phyloP scores from a whole-genome alignment of 176 grass and related monocot species.

The Canna indica region DNA sequence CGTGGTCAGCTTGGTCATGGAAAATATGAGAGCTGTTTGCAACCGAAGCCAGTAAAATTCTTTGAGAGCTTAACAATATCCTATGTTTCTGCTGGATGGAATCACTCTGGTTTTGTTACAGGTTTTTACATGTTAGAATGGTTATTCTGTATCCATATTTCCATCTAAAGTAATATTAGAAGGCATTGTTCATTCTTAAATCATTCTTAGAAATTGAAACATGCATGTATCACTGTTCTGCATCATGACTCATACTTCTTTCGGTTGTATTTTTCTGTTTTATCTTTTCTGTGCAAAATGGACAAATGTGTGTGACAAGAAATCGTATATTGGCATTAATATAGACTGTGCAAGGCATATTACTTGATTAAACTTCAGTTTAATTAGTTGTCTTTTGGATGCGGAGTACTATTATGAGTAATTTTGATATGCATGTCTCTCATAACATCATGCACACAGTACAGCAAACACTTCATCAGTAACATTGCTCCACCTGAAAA shows the following conservation, averaged over 20 bases:
- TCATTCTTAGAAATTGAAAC: neutral
- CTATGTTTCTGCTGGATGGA: constrained; percentile 84
- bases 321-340: neutral
- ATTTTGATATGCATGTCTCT: too few species aligned
- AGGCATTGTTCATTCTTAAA: neutral
- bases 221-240: neutral
- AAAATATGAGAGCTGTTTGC: constrained; percentile 31
- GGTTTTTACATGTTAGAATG: constrained; percentile 38
- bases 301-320: neutral
- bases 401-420: neutral
- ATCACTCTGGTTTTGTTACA: constrained; percentile 95
- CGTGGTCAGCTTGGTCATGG: constrained; percentile 83
- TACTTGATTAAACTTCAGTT: neutral
- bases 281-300: neutral
- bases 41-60: constrained; percentile 52
- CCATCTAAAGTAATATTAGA: neutral
- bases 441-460: too few species aligned
- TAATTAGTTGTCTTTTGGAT: neutral
- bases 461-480: too few species aligned
- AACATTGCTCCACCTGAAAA: neutral
- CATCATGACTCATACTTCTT: neutral
- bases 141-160: neutral
- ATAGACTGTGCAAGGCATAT: neutral
- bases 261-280: neutral
- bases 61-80: constrained; percentile 50